phyloP scores from a whole-genome alignment of 176 grass and related monocot genomes.

The Carex parvula region DNA sequence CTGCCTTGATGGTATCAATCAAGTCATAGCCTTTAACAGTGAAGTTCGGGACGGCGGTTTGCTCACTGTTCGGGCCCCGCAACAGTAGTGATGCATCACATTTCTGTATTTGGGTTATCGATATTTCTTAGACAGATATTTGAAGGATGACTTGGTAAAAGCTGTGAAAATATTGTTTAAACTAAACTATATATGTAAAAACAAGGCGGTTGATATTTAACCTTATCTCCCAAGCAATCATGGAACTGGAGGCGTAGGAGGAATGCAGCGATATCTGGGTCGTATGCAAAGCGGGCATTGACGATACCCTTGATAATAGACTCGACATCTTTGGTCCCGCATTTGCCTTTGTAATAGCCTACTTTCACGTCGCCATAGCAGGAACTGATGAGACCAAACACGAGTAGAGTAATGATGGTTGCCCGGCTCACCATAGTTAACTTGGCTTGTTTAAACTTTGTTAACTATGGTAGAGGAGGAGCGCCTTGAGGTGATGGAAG shows the following conservation, averaged over 20 bases:
- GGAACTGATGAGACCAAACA: neutral
- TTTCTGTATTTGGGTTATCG: neutral
- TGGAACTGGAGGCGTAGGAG: constrained; percentile 36
- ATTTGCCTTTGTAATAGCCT: constrained; percentile 34
- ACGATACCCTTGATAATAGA: constrained; percentile 25
- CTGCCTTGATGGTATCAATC: constrained; percentile 24
- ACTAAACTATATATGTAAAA: too few species aligned
- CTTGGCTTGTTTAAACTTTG: neutral
- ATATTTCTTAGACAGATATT: neutral
- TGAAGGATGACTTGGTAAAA: neutral
- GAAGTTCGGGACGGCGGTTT: constrained; percentile 25
- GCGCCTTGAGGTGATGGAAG: neutral
- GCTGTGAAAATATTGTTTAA: neutral
- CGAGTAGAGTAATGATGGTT: neutral
- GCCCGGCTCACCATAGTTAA: neutral
- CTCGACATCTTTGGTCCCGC: constrained; percentile 24
- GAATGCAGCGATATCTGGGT: constrained; percentile 4
- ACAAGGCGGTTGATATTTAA: neutral
- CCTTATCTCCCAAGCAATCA: constrained; percentile 25
- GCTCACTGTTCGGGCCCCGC: constrained; percentile 7
- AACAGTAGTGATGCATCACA: constrained; percentile 39
- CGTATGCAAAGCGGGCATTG: neutral
- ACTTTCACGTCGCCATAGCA: neutral
- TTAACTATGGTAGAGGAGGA: neutral
- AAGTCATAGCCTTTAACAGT: constrained; percentile 33